Base-by-base conservation (phyloP, 2,329 filamentous ascomycete genomes). In the Cladosporium sp. region DNA sequence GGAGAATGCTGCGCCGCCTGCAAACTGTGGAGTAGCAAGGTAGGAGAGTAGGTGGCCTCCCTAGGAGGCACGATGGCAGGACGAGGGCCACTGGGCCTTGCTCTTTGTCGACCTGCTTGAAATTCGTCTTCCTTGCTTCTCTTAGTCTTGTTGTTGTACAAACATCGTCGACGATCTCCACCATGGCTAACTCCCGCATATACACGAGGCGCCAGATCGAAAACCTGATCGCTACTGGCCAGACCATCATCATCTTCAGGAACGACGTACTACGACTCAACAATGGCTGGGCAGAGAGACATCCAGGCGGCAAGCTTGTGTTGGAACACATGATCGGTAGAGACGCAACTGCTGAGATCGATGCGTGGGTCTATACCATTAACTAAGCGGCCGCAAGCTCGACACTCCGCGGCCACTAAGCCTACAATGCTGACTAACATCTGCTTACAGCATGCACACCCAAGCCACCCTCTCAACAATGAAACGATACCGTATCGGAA, bases 301-400 rank as follows among this genome's bases (percentile, higher is more conserved):
- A 89, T 71, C 87, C 87, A 0, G 87, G 87, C 26, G 87, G 87
- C 36, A 78, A 80, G 18, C 77, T 88, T 32, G 84, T 86, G n/a
- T 86, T 97, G 70, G 73, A 85, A 68, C 87, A 89, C 77, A 88
- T 87, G 84, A 83, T 87, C 4, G 85, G 85, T 65, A 81, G 80
- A 74, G 85, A 87, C 76, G 84, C 85, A 28, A 86, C 84, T 24
- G 84, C 86, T 72, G 85, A 87, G 73, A 87, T 87, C 71, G 83
- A 83, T 68, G 83, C 21, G 63, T 66, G 34, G 34, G 59, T 63
- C 36, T 65, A 28, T 51, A 57, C 34, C 61, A 21, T 15, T 28
- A 14, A 6, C 21, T 62, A 44, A 41, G 15, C n/a, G n/a, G 44
- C 49, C 28, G 26, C 47, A 65, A 38, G n/a, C 60, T 61, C 44